These are phyloP conservation scores for Thielaviopsis cerberus DNA, from an alignment of 2,329 filamentous ascomycete genomes.

Conservation along the genomic window DNA sequence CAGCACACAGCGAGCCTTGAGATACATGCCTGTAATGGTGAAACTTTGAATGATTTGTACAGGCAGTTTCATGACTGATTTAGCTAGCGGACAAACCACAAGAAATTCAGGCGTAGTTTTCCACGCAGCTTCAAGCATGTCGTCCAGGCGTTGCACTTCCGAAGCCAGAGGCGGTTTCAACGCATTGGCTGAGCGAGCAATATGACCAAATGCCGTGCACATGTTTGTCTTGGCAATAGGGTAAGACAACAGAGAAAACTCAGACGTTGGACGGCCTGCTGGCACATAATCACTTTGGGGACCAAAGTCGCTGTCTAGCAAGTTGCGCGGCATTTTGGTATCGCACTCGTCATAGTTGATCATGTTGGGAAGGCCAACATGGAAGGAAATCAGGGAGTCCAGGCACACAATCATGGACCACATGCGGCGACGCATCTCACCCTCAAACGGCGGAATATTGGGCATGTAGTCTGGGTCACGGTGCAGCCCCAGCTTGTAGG, in stretches of 20 bases:
- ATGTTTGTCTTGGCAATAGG: constrained; percentile 32
- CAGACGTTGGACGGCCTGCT: constrained; percentile 33
- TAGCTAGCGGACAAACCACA: constrained; percentile 28
- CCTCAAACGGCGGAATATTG: constrained; percentile 31
- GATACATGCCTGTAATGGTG: constrained; percentile 31
- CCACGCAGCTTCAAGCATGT: constrained; percentile 27
- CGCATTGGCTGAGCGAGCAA: constrained; percentile 31
- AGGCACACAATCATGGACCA: constrained; percentile 38
- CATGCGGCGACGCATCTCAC: constrained; percentile 34
- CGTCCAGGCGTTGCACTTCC: constrained; percentile 31
- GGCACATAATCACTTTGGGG: constrained; percentile 37
- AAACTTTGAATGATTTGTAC: constrained; percentile 32
- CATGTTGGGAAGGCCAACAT: constrained; percentile 50
- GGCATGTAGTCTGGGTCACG: constrained; percentile 34
- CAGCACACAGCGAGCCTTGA: constrained; percentile 36
- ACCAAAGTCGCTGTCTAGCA: constrained; percentile 47
- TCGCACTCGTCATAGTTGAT: constrained; percentile 45
- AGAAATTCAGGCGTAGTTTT: constrained; percentile 28
- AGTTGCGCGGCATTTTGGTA: constrained; percentile 39
- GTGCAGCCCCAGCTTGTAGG: constrained; percentile 41
- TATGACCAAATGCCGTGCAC: constrained; percentile 29
- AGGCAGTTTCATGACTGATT: constrained; percentile 27
- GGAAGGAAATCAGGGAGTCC: constrained; percentile 46
- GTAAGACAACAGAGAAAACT: constrained; percentile 41
- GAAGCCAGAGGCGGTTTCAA: constrained; percentile 28